Evolutionary conservation across 2,329 filamentous ascomycete species (phyloP), one percentile per base, ranked within the genome.

Genomic region (Microdochium nivale): DNA sequence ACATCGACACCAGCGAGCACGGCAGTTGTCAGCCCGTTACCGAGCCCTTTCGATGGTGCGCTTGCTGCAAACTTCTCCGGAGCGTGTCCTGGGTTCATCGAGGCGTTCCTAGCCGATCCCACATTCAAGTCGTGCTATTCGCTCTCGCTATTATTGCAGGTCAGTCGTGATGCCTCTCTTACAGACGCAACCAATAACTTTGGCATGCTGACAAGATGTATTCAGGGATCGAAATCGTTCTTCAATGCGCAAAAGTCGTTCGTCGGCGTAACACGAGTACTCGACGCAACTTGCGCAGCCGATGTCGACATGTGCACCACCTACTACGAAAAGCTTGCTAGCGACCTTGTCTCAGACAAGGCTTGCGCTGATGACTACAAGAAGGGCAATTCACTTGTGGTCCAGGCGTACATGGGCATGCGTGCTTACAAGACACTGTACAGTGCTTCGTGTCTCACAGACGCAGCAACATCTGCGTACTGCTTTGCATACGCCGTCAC

Each of bases 401-500:
- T 82, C 47, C 79, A 88, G 66, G 87, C 90, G 3, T 89, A 90
- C 64, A 74, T 80, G 43, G 90, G 88, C 47, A 79, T 97, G 60
- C 68, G 82, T 23, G 79, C 88, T 46, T 99, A 96, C 70, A 75
- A 84, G 56, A 79, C 86, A 25, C 71, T 96, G 27, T 95, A 92
- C 70, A 77, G 81, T 48, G 89, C 90, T 2, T 86, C 86, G 7
- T 99, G 94, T 65, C 77, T 95, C 21, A 83, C 81, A 54, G 81
- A 88, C 63, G 75, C 80, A 0, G 68, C 73, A 1, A 83, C 83
- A 1, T 76, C 76, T 49, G 79, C 83, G 58, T 96, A 92, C 73
- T 86, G 82, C 72, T 96, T 90, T 66, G 88, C 88, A 58, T 86
- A 88, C 59, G 90, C 92, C 49, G 83, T 91, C 54, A 90, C 87